A percentile compares a stretch with the other conserved stretches of the same genome.
Conservation (phyloP, 805 yeast genomes). For the Myxozyma sirexii region DNA sequence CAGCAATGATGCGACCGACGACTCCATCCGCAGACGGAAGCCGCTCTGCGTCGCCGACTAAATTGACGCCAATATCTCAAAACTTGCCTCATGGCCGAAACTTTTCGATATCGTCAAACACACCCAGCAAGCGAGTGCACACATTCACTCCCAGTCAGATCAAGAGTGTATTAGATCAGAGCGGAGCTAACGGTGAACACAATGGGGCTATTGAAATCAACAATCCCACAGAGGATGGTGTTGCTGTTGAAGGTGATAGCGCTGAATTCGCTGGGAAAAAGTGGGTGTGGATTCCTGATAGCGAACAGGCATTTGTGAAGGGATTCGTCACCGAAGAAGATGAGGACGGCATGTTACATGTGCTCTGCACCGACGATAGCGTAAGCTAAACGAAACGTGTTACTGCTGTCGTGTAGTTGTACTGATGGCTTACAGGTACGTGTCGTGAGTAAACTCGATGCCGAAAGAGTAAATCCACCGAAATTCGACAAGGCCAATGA, state of each 20-base stretch:
- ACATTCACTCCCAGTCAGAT: conserved; percentile 30
- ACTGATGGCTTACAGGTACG: conserved; percentile 39
- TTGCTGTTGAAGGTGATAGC: conserved; percentile 19
- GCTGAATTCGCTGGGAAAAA: conserved; percentile 49
- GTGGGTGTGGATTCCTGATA: conserved; percentile 80
- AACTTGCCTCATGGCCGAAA: conserved; percentile 24
- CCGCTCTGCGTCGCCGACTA: conserved; percentile 24
- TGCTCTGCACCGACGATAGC: conserved; percentile 47
- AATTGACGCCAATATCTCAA: conserved; percentile 24
- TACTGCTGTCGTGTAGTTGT: too few species aligned
- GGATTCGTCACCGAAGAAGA: conserved; percentile 59
- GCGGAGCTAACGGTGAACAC: conserved; percentile 5
- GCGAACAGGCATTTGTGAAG: conserved; percentile 57
- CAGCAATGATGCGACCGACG: conserved; percentile 4
- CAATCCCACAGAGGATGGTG: not conserved
- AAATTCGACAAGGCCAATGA: conserved; percentile 90
- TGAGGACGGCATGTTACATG: conserved; percentile 45
- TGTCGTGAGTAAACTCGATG: conserved; percentile 49
- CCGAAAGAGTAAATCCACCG: conserved; percentile 79
- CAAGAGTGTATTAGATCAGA: conserved; percentile 11
- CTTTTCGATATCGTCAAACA: not conserved
- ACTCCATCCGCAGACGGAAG: not conserved
- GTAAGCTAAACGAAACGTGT: conserved; percentile 36
- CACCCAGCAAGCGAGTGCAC: conserved; percentile 18
- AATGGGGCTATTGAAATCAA: too few species aligned